Evolutionary conservation across 139 green algal species (phyloP), one percentile per base, ranked within the genome.

Genomic region (Picochlorum sp.): DNA sequence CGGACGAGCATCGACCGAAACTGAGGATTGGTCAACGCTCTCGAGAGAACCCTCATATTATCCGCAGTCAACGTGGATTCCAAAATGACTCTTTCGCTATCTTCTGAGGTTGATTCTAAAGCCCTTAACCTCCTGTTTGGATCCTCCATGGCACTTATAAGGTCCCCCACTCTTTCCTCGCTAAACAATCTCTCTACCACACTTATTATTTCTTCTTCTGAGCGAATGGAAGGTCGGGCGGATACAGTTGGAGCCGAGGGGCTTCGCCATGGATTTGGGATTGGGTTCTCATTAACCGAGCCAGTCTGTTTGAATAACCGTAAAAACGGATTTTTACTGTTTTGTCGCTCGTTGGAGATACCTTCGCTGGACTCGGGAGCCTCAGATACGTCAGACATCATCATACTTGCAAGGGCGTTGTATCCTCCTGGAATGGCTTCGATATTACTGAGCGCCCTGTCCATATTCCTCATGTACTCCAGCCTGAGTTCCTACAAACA

Each of bases 381-480:
- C 58, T 24, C 8, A 14, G 24, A 59, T 45, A 4, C 11, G 13
- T 59, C 20, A 37, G 20, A 10, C 51, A 59, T 59, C 51, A 59
- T 59, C 23, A 59, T 34, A 6, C 23, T 26, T 16, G 8, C 6
- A 63, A 99, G 84, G 20, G 82, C 80, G 73, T 98, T 96, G 80
- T 97, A 99, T 58, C 94, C 94, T 49, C 90, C 94, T 0, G 94
- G 94, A 62, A 94, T 82, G 2, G 69, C 79, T 75, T 98, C 94
- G 11, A 98, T 88, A 84, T 98, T 97, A 58, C 61, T 80, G 64
- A 98, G 76, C 4, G 91, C 83, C 4, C 94, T 74, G 74, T 95
- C 89, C 45, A 79, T 74, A 58, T 83, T 87, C 38, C 91, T 83
- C 84, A 96, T 97, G 59, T 95, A 85, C 78, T 98, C 92, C 18